Evolutionary conservation across 2,329 filamentous ascomycete species (phyloP).

Genomic region (Teratosphaeria zuluensis): DNA sequence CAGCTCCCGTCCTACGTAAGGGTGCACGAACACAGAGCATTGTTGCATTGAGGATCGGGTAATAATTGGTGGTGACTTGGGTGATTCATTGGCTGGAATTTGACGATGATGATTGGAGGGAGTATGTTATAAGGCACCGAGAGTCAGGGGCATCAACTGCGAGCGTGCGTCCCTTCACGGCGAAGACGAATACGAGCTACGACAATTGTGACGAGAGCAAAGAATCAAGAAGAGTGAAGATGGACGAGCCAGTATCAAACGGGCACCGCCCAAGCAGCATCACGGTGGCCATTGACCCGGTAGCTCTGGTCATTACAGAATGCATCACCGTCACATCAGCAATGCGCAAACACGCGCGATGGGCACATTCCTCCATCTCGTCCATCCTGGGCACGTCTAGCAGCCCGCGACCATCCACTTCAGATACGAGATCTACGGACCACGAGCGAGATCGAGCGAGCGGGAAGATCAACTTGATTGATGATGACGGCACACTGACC

Average conservation of each 20-base stretch:
- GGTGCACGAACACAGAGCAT: neutral
- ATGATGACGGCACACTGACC: constrained; percentile 43
- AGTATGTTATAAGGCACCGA: neutral
- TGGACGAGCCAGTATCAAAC: constrained; percentile 3
- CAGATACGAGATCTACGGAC: constrained; percentile 7
- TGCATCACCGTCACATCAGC: constrained; percentile 97
- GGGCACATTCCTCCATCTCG: constrained; percentile 90
- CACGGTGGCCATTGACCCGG: constrained; percentile 28
- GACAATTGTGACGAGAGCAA: constrained; percentile 5
- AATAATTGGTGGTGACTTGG: neutral
- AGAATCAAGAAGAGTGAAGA: constrained; percentile 1
- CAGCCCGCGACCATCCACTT: constrained; percentile 7
- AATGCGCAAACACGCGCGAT: constrained; percentile 94
- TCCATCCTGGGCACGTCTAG: constrained; percentile 64
- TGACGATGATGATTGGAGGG: neutral
- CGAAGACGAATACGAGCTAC: neutral
- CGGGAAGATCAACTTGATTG: constrained; percentile 24
- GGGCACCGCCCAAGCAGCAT: constrained; percentile 7
- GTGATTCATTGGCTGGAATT: neutral
- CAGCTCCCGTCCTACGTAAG: neutral
- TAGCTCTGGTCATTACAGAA: constrained; percentile 72
- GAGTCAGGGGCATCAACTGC: neutral
- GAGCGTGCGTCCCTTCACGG: neutral
- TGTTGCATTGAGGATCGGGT: neutral
- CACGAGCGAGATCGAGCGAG: constrained; percentile 26